Evolutionary conservation across 495 filamentous ascomycete species (phyloP), one percentile per base, ranked within the genome.

Genomic region (Penicillium chermesinum): DNA sequence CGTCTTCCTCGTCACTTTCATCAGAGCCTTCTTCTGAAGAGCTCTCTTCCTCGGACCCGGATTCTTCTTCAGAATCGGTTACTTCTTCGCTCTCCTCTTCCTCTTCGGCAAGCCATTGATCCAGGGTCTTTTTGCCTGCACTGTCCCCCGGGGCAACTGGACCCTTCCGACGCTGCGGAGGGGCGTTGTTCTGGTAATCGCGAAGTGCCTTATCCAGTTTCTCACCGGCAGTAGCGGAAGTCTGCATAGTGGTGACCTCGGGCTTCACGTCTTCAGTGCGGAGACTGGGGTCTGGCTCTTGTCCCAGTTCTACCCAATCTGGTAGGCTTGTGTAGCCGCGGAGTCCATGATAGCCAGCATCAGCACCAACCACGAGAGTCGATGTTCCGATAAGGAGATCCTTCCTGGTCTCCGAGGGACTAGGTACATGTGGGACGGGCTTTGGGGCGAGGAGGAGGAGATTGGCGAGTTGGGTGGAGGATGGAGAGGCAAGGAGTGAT

Each of bases 381-480:
- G 90, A 81, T 2, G 87, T 90, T 15, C 93, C 93, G 2, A 98
- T 74, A 0, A 81, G 73, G 18, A 88, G 84, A 16, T 81, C 84
- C 41, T 83, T 85, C 6, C 89, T 77, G 2, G 80, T 82, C 47
- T 91, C 88, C 2, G 86, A 89, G 2, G 93, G 91, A 46, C 85
- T 91, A 0, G 89, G 87, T 0, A 85, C 80, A 38, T 93, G 86
- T 1, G 93, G 93, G 0, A 90, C 89, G 0, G 93, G 91, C 62
- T 98, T 98, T 0, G 93, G 93, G 2, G 93, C 93, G 0, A 96
- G 77, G 0, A 98, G 82, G 53, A 96, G 82, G 3, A 98, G 75
- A 7, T 84, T 90, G 13, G 93, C 93, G 13, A 98, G 80, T 59
- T 96, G 88, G 0, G 86, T 89, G 7, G 78, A 81, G 4, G 76